Conservation (phyloP, 1,139 yeast genomes). For the Tardiomyces digboiensis region DNA sequence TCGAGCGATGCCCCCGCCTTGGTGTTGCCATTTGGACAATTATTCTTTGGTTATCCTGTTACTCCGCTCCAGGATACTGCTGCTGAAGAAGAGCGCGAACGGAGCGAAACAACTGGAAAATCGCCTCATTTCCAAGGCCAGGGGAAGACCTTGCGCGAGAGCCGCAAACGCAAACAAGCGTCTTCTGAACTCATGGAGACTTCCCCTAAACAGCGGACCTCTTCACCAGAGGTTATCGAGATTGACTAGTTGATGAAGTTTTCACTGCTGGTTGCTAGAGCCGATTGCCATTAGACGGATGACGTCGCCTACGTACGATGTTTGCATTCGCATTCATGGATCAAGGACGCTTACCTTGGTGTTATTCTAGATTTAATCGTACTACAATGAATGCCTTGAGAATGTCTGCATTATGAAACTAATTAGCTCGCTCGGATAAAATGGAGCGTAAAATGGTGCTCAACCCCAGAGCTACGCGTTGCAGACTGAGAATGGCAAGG, state of each 20-base stretch:
- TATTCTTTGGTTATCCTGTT: slow-evolving; percentile 90
- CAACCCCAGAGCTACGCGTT: no score
- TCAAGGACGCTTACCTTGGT: no score
- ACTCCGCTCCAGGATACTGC: slow-evolving; percentile 53
- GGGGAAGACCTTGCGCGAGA: slow-evolving; percentile 50
- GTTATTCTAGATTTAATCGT: no score
- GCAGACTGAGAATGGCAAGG: no score
- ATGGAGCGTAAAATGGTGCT: no score
- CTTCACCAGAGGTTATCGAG: slow-evolving; percentile 61
- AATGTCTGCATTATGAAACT: no score
- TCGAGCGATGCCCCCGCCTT: slow-evolving; percentile 62
- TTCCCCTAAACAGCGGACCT: slow-evolving; percentile 28
- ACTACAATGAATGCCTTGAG: no score
- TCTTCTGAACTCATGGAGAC: slow-evolving; percentile 34
- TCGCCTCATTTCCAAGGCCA: slow-evolving; percentile 28
- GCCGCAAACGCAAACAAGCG: slow-evolving; percentile 50
- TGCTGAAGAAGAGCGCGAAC: slow-evolving; percentile 30
- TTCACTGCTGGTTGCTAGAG: no score
- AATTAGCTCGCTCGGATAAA: no score
- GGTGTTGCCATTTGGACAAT: slow-evolving; percentile 69
- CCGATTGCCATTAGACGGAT: no score
- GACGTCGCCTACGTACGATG: no score
- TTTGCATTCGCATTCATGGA: no score
- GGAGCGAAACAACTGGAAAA: slow-evolving; percentile 17
- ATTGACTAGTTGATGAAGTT: slow-evolving; percentile 42